Percentiles rank a stretch among this genome's conserved stretches.
Evolutionary conservation across 176 grass and related monocot species (phyloP).

Genomic region (Oryza officinalis): DNA sequence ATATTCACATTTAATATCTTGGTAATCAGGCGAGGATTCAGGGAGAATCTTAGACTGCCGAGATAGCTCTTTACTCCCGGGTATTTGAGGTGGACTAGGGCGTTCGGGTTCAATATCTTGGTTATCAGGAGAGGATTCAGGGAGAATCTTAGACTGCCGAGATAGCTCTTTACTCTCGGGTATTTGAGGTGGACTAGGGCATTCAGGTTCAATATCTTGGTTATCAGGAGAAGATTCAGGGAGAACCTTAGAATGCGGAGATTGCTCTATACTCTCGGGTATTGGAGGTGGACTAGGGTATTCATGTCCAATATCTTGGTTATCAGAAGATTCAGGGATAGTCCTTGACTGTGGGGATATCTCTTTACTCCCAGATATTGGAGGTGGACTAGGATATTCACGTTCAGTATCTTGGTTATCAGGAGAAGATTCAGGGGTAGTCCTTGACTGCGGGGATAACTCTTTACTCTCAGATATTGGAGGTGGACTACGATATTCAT

Average conservation of each 20-base stretch:
- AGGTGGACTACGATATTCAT: not conserved
- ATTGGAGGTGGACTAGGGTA: not conserved
- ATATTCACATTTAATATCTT: conserved; percentile 21
- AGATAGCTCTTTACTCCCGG: no score
- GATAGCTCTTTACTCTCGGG: not conserved
- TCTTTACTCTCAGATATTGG: not conserved
- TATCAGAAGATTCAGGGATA: not conserved
- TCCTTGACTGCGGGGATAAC: not conserved
- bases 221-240: not conserved
- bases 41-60: not conserved
- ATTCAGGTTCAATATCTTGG: not conserved
- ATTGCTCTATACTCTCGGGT: not conserved
- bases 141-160: not conserved
- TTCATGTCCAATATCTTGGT: not conserved
- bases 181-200: not conserved
- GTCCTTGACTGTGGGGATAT: not conserved
- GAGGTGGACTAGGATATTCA: conserved; percentile 37
- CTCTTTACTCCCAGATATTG: conserved; percentile 7
- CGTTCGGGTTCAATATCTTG: not conserved
- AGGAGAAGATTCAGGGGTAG: not conserved
- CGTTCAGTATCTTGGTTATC: conserved; percentile 20
- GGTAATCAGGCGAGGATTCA: conserved; percentile 13
- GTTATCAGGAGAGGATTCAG: not conserved
- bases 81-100: not conserved
- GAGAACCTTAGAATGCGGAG: not conserved